phyloP scores from a whole-genome alignment of 2,329 filamentous ascomycete genomes.

The Pseudopithomyces maydicus region DNA sequence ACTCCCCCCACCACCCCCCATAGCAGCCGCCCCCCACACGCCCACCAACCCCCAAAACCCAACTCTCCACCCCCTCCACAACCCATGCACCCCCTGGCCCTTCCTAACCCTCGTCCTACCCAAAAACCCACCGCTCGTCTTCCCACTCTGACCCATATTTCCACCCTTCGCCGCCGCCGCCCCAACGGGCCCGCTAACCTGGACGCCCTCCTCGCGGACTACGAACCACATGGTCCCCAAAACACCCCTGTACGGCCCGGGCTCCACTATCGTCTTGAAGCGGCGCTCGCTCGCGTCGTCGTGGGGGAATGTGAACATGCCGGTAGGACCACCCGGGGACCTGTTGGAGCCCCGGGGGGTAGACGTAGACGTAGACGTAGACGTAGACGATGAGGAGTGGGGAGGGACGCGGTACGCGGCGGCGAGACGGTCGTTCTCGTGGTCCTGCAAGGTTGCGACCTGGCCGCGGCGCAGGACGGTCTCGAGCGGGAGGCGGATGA shows the following conservation, averaged over 20 bases:
- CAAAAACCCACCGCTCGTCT: conserved; percentile 31
- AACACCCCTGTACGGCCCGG: conserved; percentile 82
- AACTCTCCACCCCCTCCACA: conserved; percentile 77
- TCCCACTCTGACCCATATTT: too few relatives aligned
- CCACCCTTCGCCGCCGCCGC: conserved; percentile 22
- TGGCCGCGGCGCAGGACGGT: conserved; percentile 90
- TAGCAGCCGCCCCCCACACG: conserved; percentile 71
- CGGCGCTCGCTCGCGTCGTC: conserved; percentile 37
- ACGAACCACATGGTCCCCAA: conserved; percentile 92
- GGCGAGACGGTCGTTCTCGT: conserved; percentile 36
- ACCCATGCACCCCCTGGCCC: conserved; percentile 70
- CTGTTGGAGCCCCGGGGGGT: too few relatives aligned
- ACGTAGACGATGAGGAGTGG: too few relatives aligned
- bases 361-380: too few relatives aligned
- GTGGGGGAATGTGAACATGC: background rate
- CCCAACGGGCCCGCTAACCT: conserved; percentile 37
- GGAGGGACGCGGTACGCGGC: conserved; percentile 34
- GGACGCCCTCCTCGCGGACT: conserved; percentile 76
- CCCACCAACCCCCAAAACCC: conserved; percentile 79
- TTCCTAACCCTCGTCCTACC: conserved; percentile 53
- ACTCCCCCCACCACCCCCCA: conserved; percentile 51
- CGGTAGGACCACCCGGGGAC: too few relatives aligned
- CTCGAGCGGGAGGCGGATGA: conserved; percentile 87
- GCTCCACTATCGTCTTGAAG: conserved; percentile 75
- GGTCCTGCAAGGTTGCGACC: conserved; percentile 63